Percentiles rank a stretch among this genome's conserved stretches.
Evolutionary conservation across 2,329 filamentous ascomycete genomes (phyloP).

Genomic region (Penicillium sp.): DNA sequence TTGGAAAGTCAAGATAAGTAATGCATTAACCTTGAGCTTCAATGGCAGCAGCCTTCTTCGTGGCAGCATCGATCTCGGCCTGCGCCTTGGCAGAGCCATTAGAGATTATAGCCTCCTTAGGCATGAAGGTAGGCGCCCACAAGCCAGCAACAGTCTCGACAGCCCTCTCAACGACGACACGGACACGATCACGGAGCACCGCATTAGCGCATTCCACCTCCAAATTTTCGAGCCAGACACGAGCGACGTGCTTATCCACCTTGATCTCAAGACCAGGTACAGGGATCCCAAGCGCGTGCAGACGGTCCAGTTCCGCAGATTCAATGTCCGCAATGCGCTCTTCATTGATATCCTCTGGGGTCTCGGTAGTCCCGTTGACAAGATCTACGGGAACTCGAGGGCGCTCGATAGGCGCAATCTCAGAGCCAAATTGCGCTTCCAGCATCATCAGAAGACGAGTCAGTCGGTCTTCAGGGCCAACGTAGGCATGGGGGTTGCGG

Average conservation of each 20-base stretch:
- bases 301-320: conserved; percentile 69
- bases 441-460: conserved; percentile 91
- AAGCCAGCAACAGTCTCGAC: conserved; percentile 83
- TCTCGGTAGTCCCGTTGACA: conserved; percentile 18
- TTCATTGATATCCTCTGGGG: conserved; percentile 37
- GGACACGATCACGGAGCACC: conserved; percentile 78
- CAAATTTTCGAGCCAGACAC: conserved; percentile 87
- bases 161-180: conserved; percentile 85
- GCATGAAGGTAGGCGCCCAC: conserved; percentile 41
- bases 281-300: conserved; percentile 83
- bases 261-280: conserved; percentile 85
- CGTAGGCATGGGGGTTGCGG: conserved; percentile 72
- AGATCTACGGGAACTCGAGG: conserved; percentile 50
- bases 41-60: conserved; percentile 25
- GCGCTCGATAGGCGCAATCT: conserved; percentile 73
- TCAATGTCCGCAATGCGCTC: conserved; percentile 56
- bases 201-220: conserved; percentile 84
- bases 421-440: conserved; percentile 92
- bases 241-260: conserved; percentile 84
- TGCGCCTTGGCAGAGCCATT: conserved; percentile 27
- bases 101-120: conserved; percentile 18
- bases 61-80: conserved; percentile 14
- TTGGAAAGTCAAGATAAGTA: not conserved
- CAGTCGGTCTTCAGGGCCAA: conserved; percentile 74
- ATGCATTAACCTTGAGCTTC: conserved; percentile 26